phyloP scores from a whole-genome alignment of 345 rosid species.

The Salix suchowensis region DNA sequence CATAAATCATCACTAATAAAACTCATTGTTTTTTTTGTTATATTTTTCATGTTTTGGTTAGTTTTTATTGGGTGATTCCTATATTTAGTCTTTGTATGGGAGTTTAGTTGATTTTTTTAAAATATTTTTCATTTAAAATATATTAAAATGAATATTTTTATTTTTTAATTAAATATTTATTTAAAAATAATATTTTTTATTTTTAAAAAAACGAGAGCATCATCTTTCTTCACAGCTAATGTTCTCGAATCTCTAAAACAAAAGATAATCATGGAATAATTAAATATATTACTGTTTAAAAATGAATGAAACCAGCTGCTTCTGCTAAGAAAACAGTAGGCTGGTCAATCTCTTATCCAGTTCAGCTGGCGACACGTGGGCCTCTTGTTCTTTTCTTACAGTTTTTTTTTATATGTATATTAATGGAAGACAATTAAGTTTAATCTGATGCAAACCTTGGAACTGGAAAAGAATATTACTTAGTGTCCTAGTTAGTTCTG shows the following conservation, averaged over 20 bases:
- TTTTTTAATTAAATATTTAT: no score
- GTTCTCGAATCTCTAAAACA: slow-evolving; percentile 23
- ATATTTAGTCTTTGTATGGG: no score
- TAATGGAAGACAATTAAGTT: background rate
- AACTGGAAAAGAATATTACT: background rate
- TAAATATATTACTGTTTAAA: background rate
- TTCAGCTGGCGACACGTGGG: slow-evolving; percentile 14
- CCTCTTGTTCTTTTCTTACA: background rate
- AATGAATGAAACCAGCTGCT: background rate
- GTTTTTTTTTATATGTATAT: no score
- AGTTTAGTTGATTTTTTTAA: no score
- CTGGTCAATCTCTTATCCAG: background rate
- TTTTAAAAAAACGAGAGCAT: background rate
- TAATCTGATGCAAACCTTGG: background rate
- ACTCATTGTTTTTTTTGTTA: no score
- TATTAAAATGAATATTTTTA: no score
- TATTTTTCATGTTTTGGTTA: no score
- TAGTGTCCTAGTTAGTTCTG: background rate
- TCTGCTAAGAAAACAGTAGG: background rate
- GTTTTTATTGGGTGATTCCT: no score
- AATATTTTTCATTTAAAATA: no score
- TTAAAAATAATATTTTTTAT: no score
- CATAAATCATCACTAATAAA: no score
- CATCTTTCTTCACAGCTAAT: slow-evolving; percentile 11
- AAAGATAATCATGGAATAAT: slow-evolving; percentile 6